Base-by-base conservation (phyloP, 208 protist species). In the Crithidia thermophila region DNA sequence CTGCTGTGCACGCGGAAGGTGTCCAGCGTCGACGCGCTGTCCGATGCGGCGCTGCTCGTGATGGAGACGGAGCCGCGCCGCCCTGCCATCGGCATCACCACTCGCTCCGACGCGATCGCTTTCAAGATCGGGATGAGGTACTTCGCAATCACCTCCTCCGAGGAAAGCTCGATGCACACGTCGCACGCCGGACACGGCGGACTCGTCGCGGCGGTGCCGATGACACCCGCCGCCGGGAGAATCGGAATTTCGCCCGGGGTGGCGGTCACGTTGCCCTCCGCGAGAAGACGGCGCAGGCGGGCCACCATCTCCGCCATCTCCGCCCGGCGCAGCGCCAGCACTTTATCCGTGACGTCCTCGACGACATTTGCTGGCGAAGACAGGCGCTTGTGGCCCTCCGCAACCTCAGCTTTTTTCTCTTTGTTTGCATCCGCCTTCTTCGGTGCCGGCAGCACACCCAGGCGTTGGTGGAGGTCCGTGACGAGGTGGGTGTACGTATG, bases 141-240 rank as follows among this genome's bases (percentile, higher is more conserved):
- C 33, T 47, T 21, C 21, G 45, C 14, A 36, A 71, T 71, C 16
- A 61, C 18, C 16, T 36, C 67, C 61, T 58, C 61, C n/a, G 61
- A 62, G 23, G 63, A 56, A 33, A 84, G 46, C 39, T 70, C 43
- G 39, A 84, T 53, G 55, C 72, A 79, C 64, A 79, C 70, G 58
- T 84, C 72, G 31, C 68, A 84, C 16, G 64, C 58, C 23, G 59
- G 62, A 40, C 72, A 77, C 10, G 59, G 23, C 14, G 5, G 25
- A n/a, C n/a, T n/a, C n/a, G n/a, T n/a, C 21, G 39, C 46, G 33
- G 58, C 18, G 37, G 13, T 23, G 8, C 18, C 59, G 4, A 66
- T 23, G 7, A 65, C 40, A 4, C 57, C 61, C 21, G 36, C 55
- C 0, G 30, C 55, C 0, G 69, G 69, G 16, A 75, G 62, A 20